phyloP scores from a whole-genome alignment of 208 protist species.

The Naegleria gruberi region DNA sequence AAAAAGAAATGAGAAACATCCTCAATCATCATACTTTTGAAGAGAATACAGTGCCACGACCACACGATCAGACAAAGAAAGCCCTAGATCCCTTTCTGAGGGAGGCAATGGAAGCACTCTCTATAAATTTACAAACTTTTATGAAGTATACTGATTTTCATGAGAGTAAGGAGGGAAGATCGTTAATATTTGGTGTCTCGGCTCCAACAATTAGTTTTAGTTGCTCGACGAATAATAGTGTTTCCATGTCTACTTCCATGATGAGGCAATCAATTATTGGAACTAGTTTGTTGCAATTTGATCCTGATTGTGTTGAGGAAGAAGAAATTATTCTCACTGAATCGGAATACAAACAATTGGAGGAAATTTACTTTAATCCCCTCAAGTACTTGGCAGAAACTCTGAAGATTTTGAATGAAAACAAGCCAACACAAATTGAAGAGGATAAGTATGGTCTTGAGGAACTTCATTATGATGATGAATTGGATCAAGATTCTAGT shows the following conservation, averaged over 20 bases:
- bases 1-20: background rate
- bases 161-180: background rate
- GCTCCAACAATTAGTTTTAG: background rate
- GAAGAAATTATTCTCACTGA: background rate
- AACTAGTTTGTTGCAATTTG: background rate
- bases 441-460: background rate
- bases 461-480: too few relatives aligned
- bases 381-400: background rate
- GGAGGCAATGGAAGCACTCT: background rate
- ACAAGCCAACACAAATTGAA: background rate
- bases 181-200: background rate
- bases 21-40: background rate
- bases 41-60: background rate
- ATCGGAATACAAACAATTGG: background rate
- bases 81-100: background rate
- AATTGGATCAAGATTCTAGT: too few relatives aligned
- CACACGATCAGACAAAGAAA: background rate
- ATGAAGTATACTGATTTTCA: background rate
- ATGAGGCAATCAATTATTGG: background rate
- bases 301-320: background rate
- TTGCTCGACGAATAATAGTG: background rate
- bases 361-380: background rate
- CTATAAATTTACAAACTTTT: background rate
- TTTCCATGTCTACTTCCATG: background rate
- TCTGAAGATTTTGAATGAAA: background rate